Base-by-base conservation (phyloP, 352 stramenopile genomes). In the Elongisporangium undulatum region DNA sequence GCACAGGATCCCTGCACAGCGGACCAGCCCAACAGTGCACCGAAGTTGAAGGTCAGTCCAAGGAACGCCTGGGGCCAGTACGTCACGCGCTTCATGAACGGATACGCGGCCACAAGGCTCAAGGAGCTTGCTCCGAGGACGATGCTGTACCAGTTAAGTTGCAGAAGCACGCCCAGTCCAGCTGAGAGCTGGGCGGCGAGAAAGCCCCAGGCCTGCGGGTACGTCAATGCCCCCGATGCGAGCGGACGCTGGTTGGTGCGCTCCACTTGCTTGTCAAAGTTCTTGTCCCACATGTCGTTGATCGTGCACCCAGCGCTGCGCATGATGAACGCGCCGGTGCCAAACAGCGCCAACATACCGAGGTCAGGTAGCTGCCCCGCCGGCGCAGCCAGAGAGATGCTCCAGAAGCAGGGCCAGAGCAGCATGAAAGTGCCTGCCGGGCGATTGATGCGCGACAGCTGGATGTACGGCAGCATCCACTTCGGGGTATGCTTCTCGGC, bases 271-370 rank as follows among this genome's bases (percentile, higher is more conserved):
- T 87, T 90, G 81, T 99, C 97, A 75, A 98, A 96, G 62, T 99
- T 87, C 57, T 90, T 86, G 88, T 99, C 97, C 96, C 96, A 99
- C 82, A 99, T 98, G 75, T 99, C 97, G 72, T 99, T 99, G 71
- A 99, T 99, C 41, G 96, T 99, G 77, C 97, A 99, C 4, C 97
- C 97, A 19, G 91, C 91, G 66, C 95, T 94, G 29, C 97, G 84
- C 97, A 99, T 99, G 61, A 99, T 85, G 74, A 99, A 92, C 19
- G 97, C 85, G 15, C 97, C 97, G 4, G 85, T 83, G 23, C 74
- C 88, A 59, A 95, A 95, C 6, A 94, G 72, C 41, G 80, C 75
- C 52, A 98, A 71, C 50, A 97, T 77, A 39, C 74, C 67, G 41
- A 90, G 39, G 58, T 98, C 87, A 0, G 93, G 92, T 0, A 97